Base-by-base conservation (phyloP, 495 filamentous ascomycete species). In the Hypoxylon lenormandii region DNA sequence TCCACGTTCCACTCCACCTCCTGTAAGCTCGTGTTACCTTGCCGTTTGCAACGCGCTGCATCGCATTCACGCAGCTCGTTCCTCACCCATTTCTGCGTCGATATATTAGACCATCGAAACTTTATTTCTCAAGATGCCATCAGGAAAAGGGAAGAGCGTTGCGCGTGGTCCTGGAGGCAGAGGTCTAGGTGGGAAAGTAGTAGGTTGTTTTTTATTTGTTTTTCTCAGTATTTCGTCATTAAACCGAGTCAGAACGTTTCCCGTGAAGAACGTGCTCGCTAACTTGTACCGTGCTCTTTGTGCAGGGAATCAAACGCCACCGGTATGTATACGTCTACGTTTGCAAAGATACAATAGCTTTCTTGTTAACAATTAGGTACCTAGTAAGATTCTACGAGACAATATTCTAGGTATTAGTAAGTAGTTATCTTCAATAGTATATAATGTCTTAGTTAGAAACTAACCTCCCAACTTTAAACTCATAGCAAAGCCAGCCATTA, bases 391-490 rank as follows among this genome's bases (percentile, higher is more conserved):
- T 0, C 64, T 85, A 0, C 83, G 80, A n/a, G 90, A 92, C 53
- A 85, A 81, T 0, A 85, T 92, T 13, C 63, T 75, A 0, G 90
- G 88, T 0, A 84, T 92, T 33, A 91, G 89, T 91, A 79, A 78
- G 89, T 81, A 26, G 4, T 13, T 18, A 11, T n/a, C 2, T 13
- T 37, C 12, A 21, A 16, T 67, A 49, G 7, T 38, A 28, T 3
- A 28, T 3, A 28, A 28, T 3, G 26, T n/a, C n/a, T n/a, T n/a
- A 33, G 30, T 33, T 33, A 7, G 5, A 1, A 7, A 8, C 30
- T 33, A 33, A 33, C 30, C 1, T 33, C 30, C 5, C 10, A 15
- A 66, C 38, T 26, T 73, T 43, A 30, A 30, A 69, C 33, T 23
- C 58, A 48, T 26, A 90, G 89, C 88, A 0, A 89, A 87, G 54